phyloP scores from a whole-genome alignment of 2,329 filamentous ascomycete species.

The Lecanosticta acicola region DNA sequence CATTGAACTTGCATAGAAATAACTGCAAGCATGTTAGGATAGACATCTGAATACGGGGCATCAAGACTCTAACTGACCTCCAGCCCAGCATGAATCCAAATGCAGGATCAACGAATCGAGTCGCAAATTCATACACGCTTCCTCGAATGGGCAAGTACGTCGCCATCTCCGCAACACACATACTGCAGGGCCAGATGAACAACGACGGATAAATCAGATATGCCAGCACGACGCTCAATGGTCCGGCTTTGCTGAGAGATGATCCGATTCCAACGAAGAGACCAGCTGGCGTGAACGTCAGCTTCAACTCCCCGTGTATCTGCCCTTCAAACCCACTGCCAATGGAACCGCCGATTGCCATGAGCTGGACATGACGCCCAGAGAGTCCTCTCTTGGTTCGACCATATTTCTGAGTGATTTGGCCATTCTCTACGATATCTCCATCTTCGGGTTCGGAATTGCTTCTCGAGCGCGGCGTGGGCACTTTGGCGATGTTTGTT shows the following conservation, averaged over 20 bases:
- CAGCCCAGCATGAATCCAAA: conserved; percentile 39
- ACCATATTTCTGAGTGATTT: conserved; percentile 6
- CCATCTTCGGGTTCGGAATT: conserved; percentile 1
- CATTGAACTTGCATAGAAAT: conserved; percentile 46
- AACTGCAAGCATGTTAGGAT: neutral
- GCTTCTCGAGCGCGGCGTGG: neutral
- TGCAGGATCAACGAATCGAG: conserved; percentile 18
- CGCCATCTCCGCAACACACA: conserved; percentile 15
- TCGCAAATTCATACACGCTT: conserved; percentile 8
- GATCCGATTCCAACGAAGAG: conserved; percentile 9
- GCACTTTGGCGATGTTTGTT: neutral
- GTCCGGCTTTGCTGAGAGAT: conserved; percentile 26
- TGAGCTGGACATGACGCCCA: conserved; percentile 10
- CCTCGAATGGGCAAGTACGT: conserved; percentile 13
- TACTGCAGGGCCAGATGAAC: conserved; percentile 11
- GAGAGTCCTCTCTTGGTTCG: conserved; percentile 6
- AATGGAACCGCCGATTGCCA: conserved; percentile 8
- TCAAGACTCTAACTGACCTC: conserved; percentile 28
- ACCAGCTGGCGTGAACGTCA: neutral
- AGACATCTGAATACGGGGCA: neutral
- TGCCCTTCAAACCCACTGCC: neutral
- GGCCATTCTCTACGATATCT: conserved; percentile 2
- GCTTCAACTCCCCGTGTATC: too few relatives aligned
- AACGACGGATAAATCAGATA: conserved; percentile 15
- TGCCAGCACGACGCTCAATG: conserved; percentile 14